These are phyloP conservation scores for Shiraia sp. DNA, from an alignment of 2,329 filamentous ascomycete species.

Conservation along the genomic window DNA sequence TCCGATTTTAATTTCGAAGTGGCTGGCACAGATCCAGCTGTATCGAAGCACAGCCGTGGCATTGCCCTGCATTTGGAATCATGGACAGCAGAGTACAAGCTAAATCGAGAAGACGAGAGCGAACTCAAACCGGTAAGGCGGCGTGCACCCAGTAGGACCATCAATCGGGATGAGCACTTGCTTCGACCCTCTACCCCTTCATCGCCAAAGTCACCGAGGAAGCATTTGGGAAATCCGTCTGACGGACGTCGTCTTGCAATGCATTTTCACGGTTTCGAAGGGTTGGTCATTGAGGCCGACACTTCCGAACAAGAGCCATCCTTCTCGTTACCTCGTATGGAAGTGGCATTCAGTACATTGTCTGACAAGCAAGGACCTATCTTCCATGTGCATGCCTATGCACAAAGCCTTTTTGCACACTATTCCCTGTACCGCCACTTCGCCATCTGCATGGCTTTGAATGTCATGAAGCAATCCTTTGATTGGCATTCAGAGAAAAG, in stretches of 20 bases:
- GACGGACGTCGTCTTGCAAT: slow-evolving; percentile 84
- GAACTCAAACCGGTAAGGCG: slow-evolving; percentile 64
- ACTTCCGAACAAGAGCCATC: slow-evolving; percentile 86
- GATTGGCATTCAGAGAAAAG: slow-evolving; percentile 20
- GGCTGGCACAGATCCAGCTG: slow-evolving; percentile 81
- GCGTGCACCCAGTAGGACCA: slow-evolving; percentile 69
- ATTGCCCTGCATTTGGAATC: slow-evolving; percentile 84
- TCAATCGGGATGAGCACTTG: slow-evolving; percentile 64
- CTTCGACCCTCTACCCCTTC: slow-evolving; percentile 56
- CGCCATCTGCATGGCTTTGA: slow-evolving; percentile 77
- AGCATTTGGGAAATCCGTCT: slow-evolving; percentile 53
- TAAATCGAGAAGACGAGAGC: slow-evolving; percentile 71
- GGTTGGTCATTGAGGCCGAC: slow-evolving; percentile 88
- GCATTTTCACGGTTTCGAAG: slow-evolving; percentile 82
- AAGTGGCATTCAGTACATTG: slow-evolving; percentile 80
- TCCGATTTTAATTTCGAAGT: slow-evolving; percentile 89
- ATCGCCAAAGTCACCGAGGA: slow-evolving; percentile 55
- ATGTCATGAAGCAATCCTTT: slow-evolving; percentile 64
- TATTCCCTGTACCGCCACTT: slow-evolving; percentile 97
- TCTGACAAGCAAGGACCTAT: slow-evolving; percentile 87
- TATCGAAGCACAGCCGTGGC: slow-evolving; percentile 80
- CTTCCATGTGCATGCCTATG: slow-evolving; percentile 81
- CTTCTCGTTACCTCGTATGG: slow-evolving; percentile 81
- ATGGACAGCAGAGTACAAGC: slow-evolving; percentile 86
- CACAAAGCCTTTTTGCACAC: slow-evolving; percentile 77